A percentile compares a stretch with the other conserved stretches of the same genome.
phyloP scores from a whole-genome alignment of 257 asterid genomes.

The Eustoma russellianum region DNA sequence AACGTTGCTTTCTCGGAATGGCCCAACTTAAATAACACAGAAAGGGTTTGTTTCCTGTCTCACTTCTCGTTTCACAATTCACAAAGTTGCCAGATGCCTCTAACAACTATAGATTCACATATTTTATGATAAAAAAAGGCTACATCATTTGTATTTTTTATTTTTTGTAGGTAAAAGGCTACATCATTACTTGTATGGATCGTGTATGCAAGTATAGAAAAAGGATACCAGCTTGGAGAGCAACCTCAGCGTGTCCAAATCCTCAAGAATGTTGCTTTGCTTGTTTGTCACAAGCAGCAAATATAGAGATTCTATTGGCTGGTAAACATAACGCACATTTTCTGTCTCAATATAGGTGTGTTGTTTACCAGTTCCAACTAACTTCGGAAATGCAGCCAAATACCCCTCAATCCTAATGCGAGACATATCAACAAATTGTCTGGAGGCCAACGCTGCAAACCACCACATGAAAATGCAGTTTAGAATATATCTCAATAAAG shows the following conservation, averaged over 20 bases:
- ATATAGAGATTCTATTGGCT: conserved; percentile 81
- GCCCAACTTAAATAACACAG: too few species aligned
- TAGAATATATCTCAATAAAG: too few species aligned
- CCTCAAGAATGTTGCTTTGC: conserved; percentile 95
- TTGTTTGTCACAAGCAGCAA: conserved; percentile 88
- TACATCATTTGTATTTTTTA: too few species aligned
- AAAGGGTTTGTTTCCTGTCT: too few species aligned
- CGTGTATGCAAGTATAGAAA: conserved; percentile 2
- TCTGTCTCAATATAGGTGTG: conserved; percentile 92
- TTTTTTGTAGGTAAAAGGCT: too few species aligned
- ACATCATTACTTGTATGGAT: too few species aligned
- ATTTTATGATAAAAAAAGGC: too few species aligned
- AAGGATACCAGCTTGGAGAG: conserved; percentile 91
- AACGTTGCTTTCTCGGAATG: too few species aligned
- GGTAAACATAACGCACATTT: conserved; percentile 90
- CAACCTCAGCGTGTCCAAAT: conserved; percentile 81
- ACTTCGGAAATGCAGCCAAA: conserved; percentile 91
- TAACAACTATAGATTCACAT: too few species aligned
- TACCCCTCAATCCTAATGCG: conserved; percentile 93
- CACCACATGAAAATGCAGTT: not conserved
- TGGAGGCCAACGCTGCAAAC: conserved; percentile 75
- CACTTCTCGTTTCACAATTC: too few species aligned
- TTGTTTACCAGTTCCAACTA: conserved; percentile 87
- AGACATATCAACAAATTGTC: conserved; percentile 94
- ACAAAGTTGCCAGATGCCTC: too few species aligned